Base-by-base conservation (phyloP, 768 basidiomycete species). In the Psilocybe cyanescens region DNA sequence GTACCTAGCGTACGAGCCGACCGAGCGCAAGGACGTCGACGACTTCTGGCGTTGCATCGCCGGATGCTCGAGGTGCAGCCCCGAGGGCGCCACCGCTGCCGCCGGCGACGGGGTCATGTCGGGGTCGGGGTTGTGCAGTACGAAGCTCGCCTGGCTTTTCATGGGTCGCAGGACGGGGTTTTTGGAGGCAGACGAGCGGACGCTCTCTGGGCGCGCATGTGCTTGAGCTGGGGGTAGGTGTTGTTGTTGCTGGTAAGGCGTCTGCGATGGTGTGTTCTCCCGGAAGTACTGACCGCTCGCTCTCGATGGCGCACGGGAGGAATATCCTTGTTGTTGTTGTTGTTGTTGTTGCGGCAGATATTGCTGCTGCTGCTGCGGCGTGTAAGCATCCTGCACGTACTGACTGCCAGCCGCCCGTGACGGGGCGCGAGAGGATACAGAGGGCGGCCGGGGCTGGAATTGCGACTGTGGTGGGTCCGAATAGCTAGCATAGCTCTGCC, bases 11-110 rank as follows among this genome's bases (percentile, higher is more conserved):
- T 72, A 76, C 5, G 74, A 73, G 7, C 66, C 65, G 24, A 50
- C 60, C 14, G 75, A 74, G 37, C 67, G 71, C 48, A 77, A 48
- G 8, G 77, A 77, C 12, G 68, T 59, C 52, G 68, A 73, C 19
- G 76, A 78, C 37, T 66, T 56, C 7, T 60, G 55, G 14, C 72
- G 72, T 17, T 66, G 65, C 28, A 74, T 58, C 12, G 66, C 66
- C 45, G 65, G 55, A n/a, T 60, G 63, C 1, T 53, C 51, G 11
- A 67, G 60, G 17, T 64, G 48, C 2, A 66, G 60, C 16, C 65
- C 63, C 37, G 60, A 57, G 5, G 53, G 24, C 24, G 0, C 24
- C 24, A 24, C 24, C 24, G 24, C 24, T 2, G 24, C 24, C 24
- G 47, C 52, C 52, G 2, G 61, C 58, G n/a, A 62, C 67, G 41